phyloP scores from a whole-genome alignment of 2,329 filamentous ascomycete genomes.

The Tricladium varicosporioides region DNA sequence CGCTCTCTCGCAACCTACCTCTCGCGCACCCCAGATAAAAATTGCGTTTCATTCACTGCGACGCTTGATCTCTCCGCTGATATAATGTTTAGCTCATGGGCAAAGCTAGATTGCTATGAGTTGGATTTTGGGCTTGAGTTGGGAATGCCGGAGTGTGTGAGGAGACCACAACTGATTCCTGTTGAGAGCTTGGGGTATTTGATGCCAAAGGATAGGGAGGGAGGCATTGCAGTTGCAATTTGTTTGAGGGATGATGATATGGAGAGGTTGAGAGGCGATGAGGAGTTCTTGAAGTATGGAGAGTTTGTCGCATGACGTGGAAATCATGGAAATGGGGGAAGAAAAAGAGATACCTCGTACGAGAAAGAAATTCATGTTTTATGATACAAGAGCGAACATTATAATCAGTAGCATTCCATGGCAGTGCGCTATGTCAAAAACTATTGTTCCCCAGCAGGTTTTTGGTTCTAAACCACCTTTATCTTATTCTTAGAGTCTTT shows the following conservation, averaged over 20 bases:
- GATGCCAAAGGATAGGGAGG: not conserved
- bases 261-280: conserved; percentile 3
- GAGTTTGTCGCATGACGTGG: not conserved
- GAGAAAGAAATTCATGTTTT: too few relatives aligned
- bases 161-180: not conserved
- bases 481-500: too few relatives aligned
- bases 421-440: too few relatives aligned
- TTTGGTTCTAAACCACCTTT: too few relatives aligned
- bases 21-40: conserved; percentile 36
- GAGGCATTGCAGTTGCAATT: conserved; percentile 2
- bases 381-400: too few relatives aligned
- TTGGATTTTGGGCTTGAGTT: conserved; percentile 10
- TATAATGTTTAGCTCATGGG: conserved; percentile 55
- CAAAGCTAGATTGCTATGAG: conserved; percentile 37
- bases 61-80: conserved; percentile 40
- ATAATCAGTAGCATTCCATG: too few relatives aligned
- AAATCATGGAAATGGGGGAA: too few relatives aligned
- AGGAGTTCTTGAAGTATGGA: conserved; percentile 1
- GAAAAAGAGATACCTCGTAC: too few relatives aligned
- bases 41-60: conserved; percentile 35
- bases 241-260: conserved; percentile 8
- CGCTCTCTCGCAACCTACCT: conserved; percentile 44
- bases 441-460: too few relatives aligned
- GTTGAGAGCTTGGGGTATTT: conserved; percentile 4
- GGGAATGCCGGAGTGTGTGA: conserved; percentile 1